Evolutionary conservation across 2,329 filamentous ascomycete species (phyloP), one percentile per base, ranked within the genome.

Genomic region (Monilinia polystroma): DNA sequence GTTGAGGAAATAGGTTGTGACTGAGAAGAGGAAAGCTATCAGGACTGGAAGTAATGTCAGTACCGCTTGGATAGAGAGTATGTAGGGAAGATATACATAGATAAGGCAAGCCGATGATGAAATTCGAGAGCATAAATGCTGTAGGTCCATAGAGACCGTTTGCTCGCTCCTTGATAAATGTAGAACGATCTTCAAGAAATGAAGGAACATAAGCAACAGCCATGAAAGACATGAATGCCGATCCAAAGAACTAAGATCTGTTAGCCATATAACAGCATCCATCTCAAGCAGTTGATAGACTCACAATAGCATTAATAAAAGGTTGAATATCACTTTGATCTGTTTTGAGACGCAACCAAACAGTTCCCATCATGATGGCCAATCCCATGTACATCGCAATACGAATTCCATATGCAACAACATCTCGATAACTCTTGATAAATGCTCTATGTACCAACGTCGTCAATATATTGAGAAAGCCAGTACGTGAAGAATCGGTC

Each of bases 331-430:
- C 89, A 66, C 83, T 80, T 75, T 96, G 92, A 0, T 82, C 80
- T 0, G 88, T 82, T 4, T 83, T 79, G 3, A 96, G 81, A 7
- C 92, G 86, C 18, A 96, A 80, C 88, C 91, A 96, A 16, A 96
- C 90, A 0, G 92, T 96, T 6, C 92, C 92, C 89, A 94, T 93
- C 85, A 95, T 89, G 72, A 95, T 85, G 1, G 91, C 91, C 20
- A 96, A 82, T 0, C 86, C 85, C 68, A 89, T 82, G 77, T 96
- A 95, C 91, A 96, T 96, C 52, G 85, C 88, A 53, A 95, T 82
- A 4, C 92, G 86, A 71, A 95, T 92, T 0, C 90, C 90, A 74
- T 96, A 96, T 0, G 89, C 91, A 63, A 96, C 86, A 8, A 96
- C 83, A 75, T 96, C 92, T 35, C 92, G 87, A 77, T 93, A 91